Conservation (phyloP, 2,329 filamentous ascomycete species). For the Phaeosphaeriaceae sp. region DNA sequence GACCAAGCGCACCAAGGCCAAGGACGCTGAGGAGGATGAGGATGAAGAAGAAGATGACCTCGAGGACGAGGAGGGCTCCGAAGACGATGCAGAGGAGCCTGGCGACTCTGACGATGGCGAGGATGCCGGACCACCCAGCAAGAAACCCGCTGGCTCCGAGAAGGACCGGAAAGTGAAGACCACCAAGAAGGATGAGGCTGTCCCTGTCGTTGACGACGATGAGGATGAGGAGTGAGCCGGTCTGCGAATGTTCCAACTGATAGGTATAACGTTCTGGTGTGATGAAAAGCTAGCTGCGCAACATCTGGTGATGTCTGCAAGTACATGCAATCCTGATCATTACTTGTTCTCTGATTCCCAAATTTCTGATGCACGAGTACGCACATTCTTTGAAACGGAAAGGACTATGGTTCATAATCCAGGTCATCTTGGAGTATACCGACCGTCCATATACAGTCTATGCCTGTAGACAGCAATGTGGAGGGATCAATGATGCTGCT, state of each 20-base stretch:
- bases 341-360: background rate
- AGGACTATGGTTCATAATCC: background rate
- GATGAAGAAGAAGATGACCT: slow-evolving; percentile 43
- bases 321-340: background rate
- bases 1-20: slow-evolving; percentile 38
- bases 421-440: background rate
- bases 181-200: slow-evolving; percentile 34
- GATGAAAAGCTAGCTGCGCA: background rate
- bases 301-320: background rate
- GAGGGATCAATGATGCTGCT: too few relatives aligned
- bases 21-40: slow-evolving; percentile 39
- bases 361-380: background rate
- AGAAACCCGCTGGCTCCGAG: slow-evolving; percentile 46
- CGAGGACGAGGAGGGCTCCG: slow-evolving; percentile 41
- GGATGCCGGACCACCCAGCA: slow-evolving; percentile 46
- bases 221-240: slow-evolving; percentile 33
- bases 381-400: background rate
- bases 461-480: too few relatives aligned
- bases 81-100: slow-evolving; percentile 31
- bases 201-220: slow-evolving; percentile 44
- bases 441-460: background rate
- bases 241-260: background rate
- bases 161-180: slow-evolving; percentile 44
- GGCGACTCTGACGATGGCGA: slow-evolving; percentile 37
- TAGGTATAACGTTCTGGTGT: background rate